These are phyloP conservation scores for Fraxinus sp. DNA, from an alignment of 305 asterid species.

Conservation along the genomic window DNA sequence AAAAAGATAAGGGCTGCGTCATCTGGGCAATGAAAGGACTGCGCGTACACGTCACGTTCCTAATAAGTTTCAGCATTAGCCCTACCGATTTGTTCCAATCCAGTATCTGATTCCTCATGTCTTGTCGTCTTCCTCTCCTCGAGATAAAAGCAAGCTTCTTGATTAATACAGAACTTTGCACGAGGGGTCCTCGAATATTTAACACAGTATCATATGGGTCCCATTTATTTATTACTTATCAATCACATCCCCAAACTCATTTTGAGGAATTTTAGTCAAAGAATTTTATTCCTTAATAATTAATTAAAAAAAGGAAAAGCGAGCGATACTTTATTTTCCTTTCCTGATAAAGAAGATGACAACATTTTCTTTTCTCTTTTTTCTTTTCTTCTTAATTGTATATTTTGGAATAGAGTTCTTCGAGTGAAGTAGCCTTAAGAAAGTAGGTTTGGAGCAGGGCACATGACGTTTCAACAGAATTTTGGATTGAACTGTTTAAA, in stretches of 20 bases:
- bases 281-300: neutral
- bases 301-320: neutral
- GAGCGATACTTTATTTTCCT: no score
- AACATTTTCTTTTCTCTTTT: no score
- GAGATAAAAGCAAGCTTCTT: neutral
- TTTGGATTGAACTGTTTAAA: no score
- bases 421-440: neutral
- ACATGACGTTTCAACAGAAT: neutral
- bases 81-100: neutral
- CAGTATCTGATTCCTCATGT: neutral
- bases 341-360: no score
- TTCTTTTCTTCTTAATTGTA: no score
- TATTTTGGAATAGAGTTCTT: no score
- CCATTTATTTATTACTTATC: neutral
- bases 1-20: constrained; percentile 18
- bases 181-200: neutral
- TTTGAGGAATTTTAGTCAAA: neutral
- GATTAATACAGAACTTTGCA: neutral
- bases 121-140: neutral
- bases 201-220: neutral
- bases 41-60: constrained; percentile 22
- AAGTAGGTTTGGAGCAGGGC: neutral
- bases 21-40: neutral
- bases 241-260: neutral
- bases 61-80: neutral